A percentile compares a stretch with the other conserved stretches of the same genome.
Evolutionary conservation across 2,329 filamentous ascomycete genomes (phyloP).

Genomic region (Myriosclerotinia curreyana): DNA sequence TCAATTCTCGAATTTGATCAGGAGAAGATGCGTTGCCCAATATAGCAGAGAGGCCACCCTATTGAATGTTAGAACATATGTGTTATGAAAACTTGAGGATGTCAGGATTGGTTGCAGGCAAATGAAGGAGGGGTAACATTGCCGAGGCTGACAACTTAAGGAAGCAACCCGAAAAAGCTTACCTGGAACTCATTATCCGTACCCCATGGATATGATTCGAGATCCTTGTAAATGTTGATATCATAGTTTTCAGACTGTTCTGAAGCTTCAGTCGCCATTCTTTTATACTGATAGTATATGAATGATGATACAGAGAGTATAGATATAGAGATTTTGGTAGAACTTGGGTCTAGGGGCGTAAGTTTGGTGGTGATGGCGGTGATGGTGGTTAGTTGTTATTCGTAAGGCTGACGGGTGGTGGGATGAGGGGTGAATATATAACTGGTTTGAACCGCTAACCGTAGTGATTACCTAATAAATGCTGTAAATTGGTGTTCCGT

Average conservation of each 20-base stretch:
- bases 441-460: neutral
- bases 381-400: too few species aligned
- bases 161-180: constrained; percentile 22
- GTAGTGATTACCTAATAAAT: neutral
- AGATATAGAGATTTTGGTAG: neutral
- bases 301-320: neutral
- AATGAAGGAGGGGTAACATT: neutral
- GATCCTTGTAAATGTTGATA: constrained; percentile 52
- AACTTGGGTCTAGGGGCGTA: too few species aligned
- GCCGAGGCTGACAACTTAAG: constrained; percentile 27
- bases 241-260: neutral
- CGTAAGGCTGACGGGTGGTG: too few species aligned
- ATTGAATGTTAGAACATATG: constrained; percentile 13
- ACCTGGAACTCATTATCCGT: constrained; percentile 67
- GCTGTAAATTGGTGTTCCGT: neutral
- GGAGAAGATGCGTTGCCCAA: constrained; percentile 55
- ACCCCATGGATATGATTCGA: constrained; percentile 66
- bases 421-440: neutral
- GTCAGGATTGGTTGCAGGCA: neutral
- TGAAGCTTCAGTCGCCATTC: constrained; percentile 2
- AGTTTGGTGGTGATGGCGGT: neutral
- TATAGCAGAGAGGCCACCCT: constrained; percentile 62
- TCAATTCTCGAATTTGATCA: constrained; percentile 54
- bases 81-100: too few species aligned
- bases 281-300: neutral